Evolutionary conservation across 1,139 yeast genomes (phyloP), one percentile per base, ranked within the genome.

Genomic region (Cylindricascospora bacillispora): DNA sequence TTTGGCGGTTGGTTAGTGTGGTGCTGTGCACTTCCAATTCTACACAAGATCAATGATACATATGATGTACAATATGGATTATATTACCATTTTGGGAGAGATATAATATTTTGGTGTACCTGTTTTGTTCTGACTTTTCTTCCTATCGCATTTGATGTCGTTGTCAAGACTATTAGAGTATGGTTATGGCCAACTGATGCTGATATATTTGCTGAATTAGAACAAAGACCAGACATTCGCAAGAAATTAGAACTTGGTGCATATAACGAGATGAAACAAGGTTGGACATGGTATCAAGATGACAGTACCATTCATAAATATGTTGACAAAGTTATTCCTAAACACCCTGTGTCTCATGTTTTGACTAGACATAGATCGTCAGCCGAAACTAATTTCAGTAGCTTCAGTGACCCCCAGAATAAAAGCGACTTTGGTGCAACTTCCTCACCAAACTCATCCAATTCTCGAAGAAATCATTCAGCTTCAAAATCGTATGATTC

Each of bases 1-100:
- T 73, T 75, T 29, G 73, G 79, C 12, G 98, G 97, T 0, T 92
- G 92, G 74, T 62, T 78, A n/a, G 41, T 75, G 4, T 89, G 95
- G 95, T 75, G 82, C 52, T 65, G 80, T 36, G 55, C 85, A 26
- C 67, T 89, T 35, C 81, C 89, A 52, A 67, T 65, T 5, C 57
- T 86, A 13, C 79, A 82, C 51, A 59, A 72, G 29, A 56, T 65
- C 14, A 68, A 67, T 35, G 68, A 71, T 1, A 80, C 81, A 13
- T 89, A 73, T 52, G 80, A 70, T 51, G 95, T 82, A 4, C 63
- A 67, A 9, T 65, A 70, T 40, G 93, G 89, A 1, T 61, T 89
- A 28, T 58, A 67, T 30, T 56, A 68, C 33, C 69, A 70, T 27
- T 85, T 83, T 62, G 98, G 98, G 9, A 57, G 44, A 14, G 95